Base-by-base conservation (phyloP, 208 protist species). In the Trypanosoma vivax region DNA sequence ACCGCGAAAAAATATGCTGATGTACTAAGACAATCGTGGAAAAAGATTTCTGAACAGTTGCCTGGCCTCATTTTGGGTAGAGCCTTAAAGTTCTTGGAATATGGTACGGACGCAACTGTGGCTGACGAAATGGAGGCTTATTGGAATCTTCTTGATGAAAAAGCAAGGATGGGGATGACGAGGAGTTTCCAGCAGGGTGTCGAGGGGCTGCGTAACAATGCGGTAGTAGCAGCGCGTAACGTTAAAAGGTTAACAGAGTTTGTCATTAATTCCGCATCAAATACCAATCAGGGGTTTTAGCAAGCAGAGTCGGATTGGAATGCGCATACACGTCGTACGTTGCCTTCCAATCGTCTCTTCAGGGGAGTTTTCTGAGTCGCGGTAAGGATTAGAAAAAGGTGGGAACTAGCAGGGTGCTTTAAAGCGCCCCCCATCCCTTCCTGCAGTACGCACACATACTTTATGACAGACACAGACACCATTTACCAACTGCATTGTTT, bases 171-270 rank as follows among this genome's bases (percentile, higher is more conserved):
- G 30, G 62, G 61, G 9, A 63, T 85, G 25, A 48, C 58, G 23
- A 55, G 72, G 5, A 79, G 60, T 60, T 78, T 80, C 29, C 48
- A 78, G 28, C 72, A 85, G 57, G 70, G 77, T 34, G 13, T 85
- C 23, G 77, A 85, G 53, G 67, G 66, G 0, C 25, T 85, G 6
- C 46, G 49, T 34, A 65, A 62, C 37, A 80, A 81, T 50, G 73
- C 65, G 29, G 58, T 53, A 25, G 82, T 70, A 71, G 71, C 50
- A 0, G 34, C 57, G 11, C 66, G 73, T 11, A 70, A 83, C 38
- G 43, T 54, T 11, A 61, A 59, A 24, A 30, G 33, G 19, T 53
- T 78, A 3, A 42, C 51, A 19, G 19, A 31, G 23, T 65, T 65
- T 37, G 19, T 55, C 28, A 27, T 19, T 5, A 50, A 23, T 27